Percentiles rank a stretch among this genome's conserved stretches.
These are phyloP conservation scores for Pichia sp. DNA, from an alignment of 1,139 yeast genomes.

Conservation along the genomic window DNA sequence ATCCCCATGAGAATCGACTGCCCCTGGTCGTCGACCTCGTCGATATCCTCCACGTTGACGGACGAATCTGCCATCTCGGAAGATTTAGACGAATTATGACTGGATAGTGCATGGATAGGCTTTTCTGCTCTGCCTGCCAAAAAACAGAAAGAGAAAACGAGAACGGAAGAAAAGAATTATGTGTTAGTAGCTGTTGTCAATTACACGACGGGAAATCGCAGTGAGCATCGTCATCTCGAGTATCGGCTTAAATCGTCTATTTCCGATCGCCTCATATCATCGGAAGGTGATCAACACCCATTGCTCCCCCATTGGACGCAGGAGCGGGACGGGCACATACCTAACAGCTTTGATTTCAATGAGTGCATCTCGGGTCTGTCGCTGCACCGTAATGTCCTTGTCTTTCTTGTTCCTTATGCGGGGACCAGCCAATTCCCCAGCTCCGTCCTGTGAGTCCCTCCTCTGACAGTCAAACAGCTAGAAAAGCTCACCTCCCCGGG, in stretches of 20 bases:
- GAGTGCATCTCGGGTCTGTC: conserved; percentile 26
- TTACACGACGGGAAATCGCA: too few relatives aligned
- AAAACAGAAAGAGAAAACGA: too few relatives aligned
- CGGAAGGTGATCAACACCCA: too few relatives aligned
- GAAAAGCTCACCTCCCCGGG: not conserved
- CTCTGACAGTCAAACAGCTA: not conserved
- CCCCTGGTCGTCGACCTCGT: conserved; percentile 86
- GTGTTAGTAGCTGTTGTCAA: conserved; percentile 5
- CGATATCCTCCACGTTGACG: conserved; percentile 59
- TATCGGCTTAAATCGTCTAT: too few relatives aligned
- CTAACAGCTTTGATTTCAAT: conserved; percentile 27
- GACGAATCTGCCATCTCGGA: conserved; percentile 8
- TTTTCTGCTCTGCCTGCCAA: conserved; percentile 24
- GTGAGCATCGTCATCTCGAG: too few relatives aligned
- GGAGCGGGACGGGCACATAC: conserved; percentile 20
- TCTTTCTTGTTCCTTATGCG: not conserved
- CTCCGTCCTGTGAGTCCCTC: not conserved
- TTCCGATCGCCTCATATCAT: too few relatives aligned
- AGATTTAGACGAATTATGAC: conserved; percentile 5
- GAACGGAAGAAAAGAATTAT: not conserved
- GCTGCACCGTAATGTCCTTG: not conserved
- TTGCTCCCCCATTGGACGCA: too few relatives aligned
- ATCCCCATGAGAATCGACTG: conserved; percentile 83
- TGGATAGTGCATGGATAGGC: not conserved
- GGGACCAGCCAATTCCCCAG: not conserved